Conservation (phyloP, 129 eudicot genomes). For the Tagetes erecta region DNA sequence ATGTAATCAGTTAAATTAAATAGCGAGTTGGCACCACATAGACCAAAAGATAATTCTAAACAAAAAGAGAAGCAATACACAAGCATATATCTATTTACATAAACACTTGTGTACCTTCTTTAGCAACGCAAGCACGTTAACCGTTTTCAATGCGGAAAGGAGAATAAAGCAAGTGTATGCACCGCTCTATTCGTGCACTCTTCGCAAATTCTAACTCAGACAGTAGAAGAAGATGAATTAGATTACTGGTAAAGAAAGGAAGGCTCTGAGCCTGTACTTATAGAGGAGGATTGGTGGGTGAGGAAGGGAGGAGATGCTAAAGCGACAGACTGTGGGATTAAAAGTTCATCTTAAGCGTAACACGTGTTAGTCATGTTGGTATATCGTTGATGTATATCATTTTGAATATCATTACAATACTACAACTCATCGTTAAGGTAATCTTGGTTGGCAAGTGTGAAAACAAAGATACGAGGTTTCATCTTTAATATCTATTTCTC, state of each 20-base stretch:
- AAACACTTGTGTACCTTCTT: background rate
- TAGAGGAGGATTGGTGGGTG: background rate
- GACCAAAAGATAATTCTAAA: background rate
- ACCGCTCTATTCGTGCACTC: background rate
- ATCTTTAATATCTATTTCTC: background rate
- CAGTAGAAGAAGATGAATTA: background rate
- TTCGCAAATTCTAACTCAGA: no score
- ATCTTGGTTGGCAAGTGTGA: background rate
- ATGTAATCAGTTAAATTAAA: background rate
- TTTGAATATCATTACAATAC: background rate
- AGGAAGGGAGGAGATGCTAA: slow-evolving; percentile 16
- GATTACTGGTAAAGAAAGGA: background rate
- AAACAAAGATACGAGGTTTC: background rate
- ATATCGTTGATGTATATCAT: background rate
- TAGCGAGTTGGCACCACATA: background rate
- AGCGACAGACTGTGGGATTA: background rate
- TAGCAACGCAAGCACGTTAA: background rate
- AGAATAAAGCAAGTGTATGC: background rate
- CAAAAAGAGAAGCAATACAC: background rate
- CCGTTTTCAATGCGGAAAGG: background rate
- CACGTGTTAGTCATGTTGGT: slow-evolving; percentile 25
- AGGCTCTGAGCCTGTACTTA: slow-evolving; percentile 7
- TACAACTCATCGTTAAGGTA: background rate
- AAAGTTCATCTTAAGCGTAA: background rate
- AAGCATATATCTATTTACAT: background rate